phyloP scores from a whole-genome alignment of 1,284 basidiomycete genomes.

The Anthracocystis panici-leucophaei region DNA sequence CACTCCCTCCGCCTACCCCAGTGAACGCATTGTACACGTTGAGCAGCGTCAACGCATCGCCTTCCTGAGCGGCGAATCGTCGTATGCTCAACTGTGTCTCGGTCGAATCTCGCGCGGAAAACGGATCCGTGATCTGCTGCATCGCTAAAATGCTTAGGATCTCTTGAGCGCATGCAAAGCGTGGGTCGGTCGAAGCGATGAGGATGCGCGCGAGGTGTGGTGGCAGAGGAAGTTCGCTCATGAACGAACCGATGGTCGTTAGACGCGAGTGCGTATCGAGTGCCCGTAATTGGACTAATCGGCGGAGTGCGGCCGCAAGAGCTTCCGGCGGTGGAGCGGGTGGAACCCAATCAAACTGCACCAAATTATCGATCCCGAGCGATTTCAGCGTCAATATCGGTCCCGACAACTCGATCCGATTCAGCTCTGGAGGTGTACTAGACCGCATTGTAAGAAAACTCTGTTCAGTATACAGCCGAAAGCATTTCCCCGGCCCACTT shows the following conservation, averaged over 20 bases:
- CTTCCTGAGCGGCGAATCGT: slow-evolving; percentile 97
- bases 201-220: slow-evolving; percentile 74
- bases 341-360: slow-evolving; percentile 88
- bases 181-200: slow-evolving; percentile 27
- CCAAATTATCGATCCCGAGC: slow-evolving; percentile 86
- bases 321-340: slow-evolving; percentile 84
- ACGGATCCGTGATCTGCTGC: slow-evolving; percentile 75
- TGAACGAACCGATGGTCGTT: slow-evolving; percentile 72
- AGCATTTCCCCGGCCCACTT: slow-evolving; percentile 84
- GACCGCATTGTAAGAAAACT: slow-evolving; percentile 75
- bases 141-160: slow-evolving; percentile 95
- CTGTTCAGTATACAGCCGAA: slow-evolving; percentile 85
- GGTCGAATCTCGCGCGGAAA: slow-evolving; percentile 73
- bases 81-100: slow-evolving; percentile 88
- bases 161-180: slow-evolving; percentile 87
- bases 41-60: slow-evolving; percentile 89
- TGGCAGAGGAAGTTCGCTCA: slow-evolving; percentile 75
- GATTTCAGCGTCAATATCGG: slow-evolving; percentile 92
- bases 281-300: slow-evolving; percentile 72
- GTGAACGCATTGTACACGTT: slow-evolving; percentile 96
- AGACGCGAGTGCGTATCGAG: slow-evolving; percentile 72
- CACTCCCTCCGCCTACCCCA: slow-evolving; percentile 79
- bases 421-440: slow-evolving; percentile 87
- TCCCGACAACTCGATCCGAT: slow-evolving; percentile 85
- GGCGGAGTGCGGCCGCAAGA: slow-evolving; percentile 84